These are phyloP conservation scores for Microdochium bolleyi DNA, from an alignment of 2,329 filamentous ascomycete genomes.

Conservation along the genomic window DNA sequence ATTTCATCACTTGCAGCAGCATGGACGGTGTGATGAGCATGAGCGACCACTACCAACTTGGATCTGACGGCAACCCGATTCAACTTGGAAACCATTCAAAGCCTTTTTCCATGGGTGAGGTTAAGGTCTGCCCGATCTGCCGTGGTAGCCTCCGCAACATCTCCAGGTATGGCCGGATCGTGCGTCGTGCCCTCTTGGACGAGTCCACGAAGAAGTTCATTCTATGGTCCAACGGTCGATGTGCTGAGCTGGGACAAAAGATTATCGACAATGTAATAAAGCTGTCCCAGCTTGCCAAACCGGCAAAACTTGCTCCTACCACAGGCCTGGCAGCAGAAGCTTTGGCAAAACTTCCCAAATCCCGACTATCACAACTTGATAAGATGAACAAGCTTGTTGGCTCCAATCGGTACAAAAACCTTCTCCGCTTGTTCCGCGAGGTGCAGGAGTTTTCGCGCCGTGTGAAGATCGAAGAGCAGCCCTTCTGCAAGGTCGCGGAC, in stretches of 20 bases:
- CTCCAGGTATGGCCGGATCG: conserved; percentile 52
- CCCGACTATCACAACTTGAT: background rate
- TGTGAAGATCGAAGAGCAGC: background rate
- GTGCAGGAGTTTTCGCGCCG: background rate
- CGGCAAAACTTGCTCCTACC: background rate
- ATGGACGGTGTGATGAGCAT: conserved; percentile 57
- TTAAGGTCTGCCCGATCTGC: conserved; percentile 51
- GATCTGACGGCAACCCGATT: conserved; percentile 22
- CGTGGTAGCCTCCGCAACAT: conserved; percentile 50
- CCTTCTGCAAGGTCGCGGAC: background rate
- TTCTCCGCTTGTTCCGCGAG: conserved; percentile 1
- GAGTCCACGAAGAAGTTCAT: conserved; percentile 59
- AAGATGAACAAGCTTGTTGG: background rate
- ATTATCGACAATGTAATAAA: conserved; percentile 15
- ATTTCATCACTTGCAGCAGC: conserved; percentile 50
- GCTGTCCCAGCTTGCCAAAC: conserved; percentile 8
- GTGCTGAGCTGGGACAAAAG: conserved; percentile 26
- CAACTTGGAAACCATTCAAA: conserved; percentile 25
- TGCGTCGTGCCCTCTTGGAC: conserved; percentile 52
- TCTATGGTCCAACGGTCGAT: conserved; percentile 36
- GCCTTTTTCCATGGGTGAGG: conserved; percentile 39
- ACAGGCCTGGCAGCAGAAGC: background rate
- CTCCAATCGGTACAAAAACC: background rate
- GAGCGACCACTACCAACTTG: conserved; percentile 35
- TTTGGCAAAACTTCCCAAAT: background rate